Evolutionary conservation across 2,329 filamentous ascomycete species (phyloP).

Genomic region (Epichloe elymi): DNA sequence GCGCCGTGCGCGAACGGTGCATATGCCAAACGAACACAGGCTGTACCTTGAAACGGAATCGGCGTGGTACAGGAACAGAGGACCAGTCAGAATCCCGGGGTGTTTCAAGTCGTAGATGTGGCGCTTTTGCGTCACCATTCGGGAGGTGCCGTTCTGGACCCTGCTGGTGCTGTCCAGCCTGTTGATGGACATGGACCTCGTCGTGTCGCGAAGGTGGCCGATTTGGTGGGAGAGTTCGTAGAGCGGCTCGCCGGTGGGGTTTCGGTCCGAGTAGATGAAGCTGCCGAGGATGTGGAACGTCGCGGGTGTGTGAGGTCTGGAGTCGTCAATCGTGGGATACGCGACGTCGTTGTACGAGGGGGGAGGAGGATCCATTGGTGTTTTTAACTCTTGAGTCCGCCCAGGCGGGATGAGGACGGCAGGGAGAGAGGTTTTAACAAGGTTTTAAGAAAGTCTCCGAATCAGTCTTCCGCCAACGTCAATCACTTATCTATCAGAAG

Average conservation of each 20-base stretch:
- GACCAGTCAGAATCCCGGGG: conserved; percentile 12
- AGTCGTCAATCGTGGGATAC: too few relatives aligned
- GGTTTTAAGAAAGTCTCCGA: too few relatives aligned
- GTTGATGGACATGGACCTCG: conserved; percentile 18
- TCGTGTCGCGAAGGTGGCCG: conserved; percentile 18
- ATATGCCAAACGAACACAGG: conserved; percentile 17
- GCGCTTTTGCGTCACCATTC: conserved; percentile 15
- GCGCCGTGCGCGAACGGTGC: conserved; percentile 11
- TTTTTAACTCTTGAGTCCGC: too few relatives aligned
- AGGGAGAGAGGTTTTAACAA: too few relatives aligned
- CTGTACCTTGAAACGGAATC: conserved; percentile 18
- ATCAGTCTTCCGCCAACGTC: too few relatives aligned
- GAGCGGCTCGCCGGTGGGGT: conserved; percentile 14
- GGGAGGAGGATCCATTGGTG: too few relatives aligned
- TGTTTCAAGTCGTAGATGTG: conserved; percentile 24
- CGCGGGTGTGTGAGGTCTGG: conserved; percentile 13
- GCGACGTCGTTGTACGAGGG: too few relatives aligned
- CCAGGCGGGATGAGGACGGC: too few relatives aligned
- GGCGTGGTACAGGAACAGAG: conserved; percentile 20
- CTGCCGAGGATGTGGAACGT: conserved; percentile 21
- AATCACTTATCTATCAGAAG: too few relatives aligned
- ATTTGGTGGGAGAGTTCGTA: conserved; percentile 25
- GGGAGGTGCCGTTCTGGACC: conserved; percentile 6
- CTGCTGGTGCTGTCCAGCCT: conserved; percentile 19
- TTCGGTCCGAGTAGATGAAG: conserved; percentile 20